A percentile compares a stretch with the other conserved stretches of the same genome.
Evolutionary conservation across 2,329 filamentous ascomycete genomes (phyloP).

Genomic region (Penicillium sp.): DNA sequence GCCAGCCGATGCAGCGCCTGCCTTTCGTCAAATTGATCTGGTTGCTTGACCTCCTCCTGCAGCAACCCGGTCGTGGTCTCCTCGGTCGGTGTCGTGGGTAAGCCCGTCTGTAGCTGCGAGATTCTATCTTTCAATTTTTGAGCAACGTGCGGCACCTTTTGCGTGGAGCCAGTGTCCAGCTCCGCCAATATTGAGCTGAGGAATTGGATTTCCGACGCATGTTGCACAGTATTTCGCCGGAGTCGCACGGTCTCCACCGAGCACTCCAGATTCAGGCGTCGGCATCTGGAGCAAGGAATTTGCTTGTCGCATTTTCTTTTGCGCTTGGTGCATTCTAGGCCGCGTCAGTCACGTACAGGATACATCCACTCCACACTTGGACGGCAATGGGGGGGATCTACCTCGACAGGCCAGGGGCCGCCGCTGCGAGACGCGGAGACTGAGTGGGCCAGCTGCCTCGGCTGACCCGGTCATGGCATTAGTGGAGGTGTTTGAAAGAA

Average conservation of each 20-base stretch:
- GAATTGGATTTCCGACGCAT: conserved; percentile 32
- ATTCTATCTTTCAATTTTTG: conserved; percentile 24
- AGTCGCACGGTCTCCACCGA: conserved; percentile 30
- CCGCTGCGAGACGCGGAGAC: conserved; percentile 26
- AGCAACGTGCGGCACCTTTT: conserved; percentile 8
- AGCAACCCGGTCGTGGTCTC: not conserved
- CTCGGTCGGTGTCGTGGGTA: not conserved
- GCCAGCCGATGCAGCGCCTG: conserved; percentile 3
- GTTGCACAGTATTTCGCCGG: conserved; percentile 27
- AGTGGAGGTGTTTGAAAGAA: not conserved
- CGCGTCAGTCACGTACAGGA: conserved; percentile 11
- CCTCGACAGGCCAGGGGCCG: conserved; percentile 29
- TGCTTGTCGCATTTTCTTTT: conserved; percentile 32
- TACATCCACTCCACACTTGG: not conserved
- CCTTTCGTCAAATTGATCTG: conserved; percentile 8
- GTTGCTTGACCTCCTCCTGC: conserved; percentile 8
- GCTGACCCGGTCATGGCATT: conserved; percentile 15
- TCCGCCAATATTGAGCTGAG: conserved; percentile 25
- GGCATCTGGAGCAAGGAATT: conserved; percentile 28
- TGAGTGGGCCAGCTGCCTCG: conserved; percentile 12
- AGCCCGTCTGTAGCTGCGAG: conserved; percentile 24
- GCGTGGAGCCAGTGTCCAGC: conserved; percentile 17
- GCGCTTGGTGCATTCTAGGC: conserved; percentile 29
- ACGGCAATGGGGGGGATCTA: conserved; percentile 9
- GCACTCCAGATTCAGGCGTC: conserved; percentile 27